Conservation (phyloP, 164 flowering plant species). For the Magnolia officinalis region DNA sequence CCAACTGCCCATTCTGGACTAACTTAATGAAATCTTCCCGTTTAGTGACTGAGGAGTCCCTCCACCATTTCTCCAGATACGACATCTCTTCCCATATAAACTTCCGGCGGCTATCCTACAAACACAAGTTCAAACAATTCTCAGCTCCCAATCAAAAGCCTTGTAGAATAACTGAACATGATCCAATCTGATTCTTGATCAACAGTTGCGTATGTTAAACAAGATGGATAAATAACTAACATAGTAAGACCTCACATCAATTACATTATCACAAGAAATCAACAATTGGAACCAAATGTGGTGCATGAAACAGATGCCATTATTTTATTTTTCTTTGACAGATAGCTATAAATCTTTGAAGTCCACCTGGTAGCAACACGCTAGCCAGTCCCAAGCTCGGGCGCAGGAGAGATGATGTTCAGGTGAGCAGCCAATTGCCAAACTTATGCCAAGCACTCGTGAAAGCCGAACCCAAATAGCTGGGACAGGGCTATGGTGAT, state of each 20-base stretch:
- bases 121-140: slow-evolving; percentile 2
- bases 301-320: neutral
- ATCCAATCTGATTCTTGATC: neutral
- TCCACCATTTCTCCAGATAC: slow-evolving; percentile 98
- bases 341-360: too few species aligned
- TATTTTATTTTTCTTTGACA: too few species aligned
- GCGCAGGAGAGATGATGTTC: too few species aligned
- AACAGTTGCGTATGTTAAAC: neutral
- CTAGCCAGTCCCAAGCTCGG: neutral
- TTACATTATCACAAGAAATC: neutral
- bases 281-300: neutral
- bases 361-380: neutral
- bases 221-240: neutral
- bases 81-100: slow-evolving; percentile 99
- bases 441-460: too few species aligned
- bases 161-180: neutral
- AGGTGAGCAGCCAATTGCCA: too few species aligned
- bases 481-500: too few species aligned
- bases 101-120: slow-evolving; percentile 87
- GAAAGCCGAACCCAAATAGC: too few species aligned
- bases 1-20: slow-evolving; percentile 87
- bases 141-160: neutral
- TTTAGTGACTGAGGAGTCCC: slow-evolving; percentile 62
- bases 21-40: slow-evolving; percentile 56
- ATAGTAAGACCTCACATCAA: neutral